phyloP scores from a whole-genome alignment of 2,329 filamentous ascomycete genomes.

The Myriosclerotinia curreyana region DNA sequence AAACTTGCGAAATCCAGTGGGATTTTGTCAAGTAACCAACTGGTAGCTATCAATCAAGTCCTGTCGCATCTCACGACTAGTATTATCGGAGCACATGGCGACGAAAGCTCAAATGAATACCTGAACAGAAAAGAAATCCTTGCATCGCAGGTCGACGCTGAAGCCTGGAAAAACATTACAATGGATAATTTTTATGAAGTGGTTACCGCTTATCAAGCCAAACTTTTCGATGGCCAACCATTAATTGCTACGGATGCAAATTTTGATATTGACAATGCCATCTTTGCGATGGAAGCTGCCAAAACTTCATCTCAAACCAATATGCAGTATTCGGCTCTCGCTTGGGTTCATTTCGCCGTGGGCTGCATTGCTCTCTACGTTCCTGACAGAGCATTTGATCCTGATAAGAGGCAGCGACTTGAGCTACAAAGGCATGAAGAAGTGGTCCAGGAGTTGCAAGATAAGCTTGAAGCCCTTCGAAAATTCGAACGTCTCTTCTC shows the following conservation, averaged over 20 bases:
- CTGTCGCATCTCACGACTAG: constrained; percentile 29
- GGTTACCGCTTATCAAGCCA: neutral
- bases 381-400: constrained; percentile 83
- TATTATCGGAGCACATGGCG: constrained; percentile 32
- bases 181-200: constrained; percentile 4
- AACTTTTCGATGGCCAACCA: neutral
- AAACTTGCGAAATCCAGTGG: constrained; percentile 40
- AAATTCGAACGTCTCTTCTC: constrained; percentile 66
- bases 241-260: constrained; percentile 31
- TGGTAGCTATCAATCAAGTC: constrained; percentile 43
- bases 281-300: constrained; percentile 36
- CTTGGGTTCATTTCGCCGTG: constrained; percentile 74
- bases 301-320: constrained; percentile 32
- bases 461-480: constrained; percentile 58
- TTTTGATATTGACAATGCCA: constrained; percentile 42
- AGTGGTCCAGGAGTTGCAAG: constrained; percentile 53
- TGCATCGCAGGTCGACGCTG: neutral
- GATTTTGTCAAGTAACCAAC: constrained; percentile 47
- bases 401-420: constrained; percentile 63
- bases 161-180: neutral
- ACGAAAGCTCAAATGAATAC: neutral
- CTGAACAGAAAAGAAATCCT: neutral
- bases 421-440: constrained; percentile 59
- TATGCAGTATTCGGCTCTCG: constrained; percentile 49
- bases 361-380: constrained; percentile 77